Conservation (phyloP, 495 filamentous ascomycete genomes). For the Aspergillus conjunctus region DNA sequence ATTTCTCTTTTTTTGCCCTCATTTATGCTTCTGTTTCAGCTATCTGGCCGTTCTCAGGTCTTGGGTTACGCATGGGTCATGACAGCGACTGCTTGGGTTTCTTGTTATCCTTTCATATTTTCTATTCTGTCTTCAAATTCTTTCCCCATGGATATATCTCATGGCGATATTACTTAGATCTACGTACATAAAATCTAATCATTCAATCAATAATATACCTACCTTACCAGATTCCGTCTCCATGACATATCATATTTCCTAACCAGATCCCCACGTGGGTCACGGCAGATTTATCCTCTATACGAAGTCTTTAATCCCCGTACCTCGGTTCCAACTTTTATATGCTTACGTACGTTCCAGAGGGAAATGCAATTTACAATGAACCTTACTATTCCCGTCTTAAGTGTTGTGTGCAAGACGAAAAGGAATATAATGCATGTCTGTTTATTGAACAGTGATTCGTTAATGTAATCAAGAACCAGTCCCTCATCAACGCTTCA, state of each 20-base stretch:
- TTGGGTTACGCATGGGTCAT: slow-evolving; percentile 21
- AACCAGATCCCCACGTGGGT: not conserved
- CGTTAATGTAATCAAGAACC: not conserved
- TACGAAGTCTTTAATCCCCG: not conserved
- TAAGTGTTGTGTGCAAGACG: not conserved
- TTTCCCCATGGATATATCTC: not conserved
- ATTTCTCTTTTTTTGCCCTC: slow-evolving; percentile 13
- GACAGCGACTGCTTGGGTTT: slow-evolving; percentile 20
- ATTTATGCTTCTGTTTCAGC: not conserved
- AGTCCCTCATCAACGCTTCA: not conserved
- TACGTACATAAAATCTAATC: slow-evolving; percentile 1
- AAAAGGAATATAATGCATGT: not conserved
- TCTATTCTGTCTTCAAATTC: not conserved
- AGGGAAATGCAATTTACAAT: too few relatives aligned
- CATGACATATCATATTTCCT: not conserved
- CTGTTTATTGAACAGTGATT: not conserved
- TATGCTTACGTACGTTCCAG: too few relatives aligned
- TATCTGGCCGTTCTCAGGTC: slow-evolving; percentile 6
- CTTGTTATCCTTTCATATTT: not conserved
- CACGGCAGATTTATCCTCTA: not conserved
- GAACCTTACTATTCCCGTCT: too few relatives aligned
- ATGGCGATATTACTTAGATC: not conserved
- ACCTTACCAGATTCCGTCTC: not conserved
- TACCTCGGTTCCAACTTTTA: not conserved
- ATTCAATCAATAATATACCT: not conserved